A percentile compares a stretch with the other conserved stretches of the same genome.
Evolutionary conservation across 805 yeast species (phyloP).

Genomic region (Starmerella floricola): DNA sequence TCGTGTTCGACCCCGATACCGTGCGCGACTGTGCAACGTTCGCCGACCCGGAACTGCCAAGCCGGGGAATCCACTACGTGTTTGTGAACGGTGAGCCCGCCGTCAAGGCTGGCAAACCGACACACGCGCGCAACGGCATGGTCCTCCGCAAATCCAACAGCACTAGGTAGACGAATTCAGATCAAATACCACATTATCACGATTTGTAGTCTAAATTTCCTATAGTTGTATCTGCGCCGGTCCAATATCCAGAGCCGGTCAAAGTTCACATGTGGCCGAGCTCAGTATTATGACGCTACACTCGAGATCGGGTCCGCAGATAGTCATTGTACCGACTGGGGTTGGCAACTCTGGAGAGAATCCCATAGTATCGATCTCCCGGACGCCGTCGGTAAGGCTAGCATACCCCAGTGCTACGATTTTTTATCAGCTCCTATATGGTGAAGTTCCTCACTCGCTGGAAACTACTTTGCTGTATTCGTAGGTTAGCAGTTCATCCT

Average conservation of each 20-base stretch:
- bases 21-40: slow-evolving; percentile 15
- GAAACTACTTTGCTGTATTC: slow-evolving; percentile 26
- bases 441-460: slow-evolving; percentile 27
- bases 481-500: too few relatives aligned
- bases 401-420: slow-evolving; percentile 23
- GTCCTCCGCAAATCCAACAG: background rate
- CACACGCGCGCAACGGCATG: slow-evolving; percentile 7
- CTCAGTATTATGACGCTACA: too few relatives aligned
- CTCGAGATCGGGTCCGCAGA: slow-evolving; percentile 34
- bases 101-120: slow-evolving; percentile 11
- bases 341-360: background rate
- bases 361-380: too few relatives aligned
- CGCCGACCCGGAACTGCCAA: slow-evolving; percentile 6
- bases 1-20: slow-evolving; percentile 12
- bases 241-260: too few relatives aligned
- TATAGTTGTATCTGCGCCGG: too few relatives aligned
- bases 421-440: slow-evolving; percentile 54
- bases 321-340: slow-evolving; percentile 43
- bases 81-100: slow-evolving; percentile 15
- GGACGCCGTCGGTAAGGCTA: background rate
- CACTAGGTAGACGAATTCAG: too few relatives aligned
- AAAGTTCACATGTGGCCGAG: too few relatives aligned
- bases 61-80: slow-evolving; percentile 9
- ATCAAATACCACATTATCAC: too few relatives aligned
- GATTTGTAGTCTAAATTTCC: too few relatives aligned